Percentiles rank a stretch among this genome's conserved stretches.
Conservation (phyloP, 495 filamentous ascomycete species). For the Trichocladium uniseriatum region DNA sequence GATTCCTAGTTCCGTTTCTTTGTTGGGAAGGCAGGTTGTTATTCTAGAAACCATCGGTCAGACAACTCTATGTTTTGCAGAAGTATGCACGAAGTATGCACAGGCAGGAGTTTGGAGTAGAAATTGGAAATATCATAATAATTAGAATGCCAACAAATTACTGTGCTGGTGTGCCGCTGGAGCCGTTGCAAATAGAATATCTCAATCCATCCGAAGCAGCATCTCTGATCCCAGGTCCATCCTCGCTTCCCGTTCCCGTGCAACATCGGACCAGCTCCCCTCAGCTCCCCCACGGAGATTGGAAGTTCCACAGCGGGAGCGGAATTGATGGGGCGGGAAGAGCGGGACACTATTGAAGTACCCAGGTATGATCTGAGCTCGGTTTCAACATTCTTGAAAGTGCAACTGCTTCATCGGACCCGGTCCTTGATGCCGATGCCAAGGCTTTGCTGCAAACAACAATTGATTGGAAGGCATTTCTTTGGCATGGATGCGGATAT, state of each 20-base stretch:
- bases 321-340: background rate
- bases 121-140: no score
- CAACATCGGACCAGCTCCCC: background rate
- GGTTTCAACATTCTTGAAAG: background rate
- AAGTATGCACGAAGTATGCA: no score
- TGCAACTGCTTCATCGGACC: background rate
- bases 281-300: no score
- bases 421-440: background rate
- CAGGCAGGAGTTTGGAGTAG: no score
- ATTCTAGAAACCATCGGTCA: no score
- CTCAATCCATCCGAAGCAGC: no score
- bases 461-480: background rate
- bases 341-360: background rate
- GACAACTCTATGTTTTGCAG: no score
- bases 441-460: background rate
- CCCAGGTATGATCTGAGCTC: background rate
- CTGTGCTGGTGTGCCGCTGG: no score
- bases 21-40: background rate
- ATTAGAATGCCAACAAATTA: no score
- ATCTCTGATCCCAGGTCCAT: background rate
- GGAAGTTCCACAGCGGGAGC: slow-evolving; percentile 1
- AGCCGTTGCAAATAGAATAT: background rate
- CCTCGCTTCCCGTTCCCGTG: background rate
- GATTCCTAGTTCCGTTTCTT: no score
- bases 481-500: no score